Evolutionary conservation across 495 filamentous ascomycete species (phyloP), one percentile per base, ranked within the genome.

Genomic region (Beverwykella pulmonaria): DNA sequence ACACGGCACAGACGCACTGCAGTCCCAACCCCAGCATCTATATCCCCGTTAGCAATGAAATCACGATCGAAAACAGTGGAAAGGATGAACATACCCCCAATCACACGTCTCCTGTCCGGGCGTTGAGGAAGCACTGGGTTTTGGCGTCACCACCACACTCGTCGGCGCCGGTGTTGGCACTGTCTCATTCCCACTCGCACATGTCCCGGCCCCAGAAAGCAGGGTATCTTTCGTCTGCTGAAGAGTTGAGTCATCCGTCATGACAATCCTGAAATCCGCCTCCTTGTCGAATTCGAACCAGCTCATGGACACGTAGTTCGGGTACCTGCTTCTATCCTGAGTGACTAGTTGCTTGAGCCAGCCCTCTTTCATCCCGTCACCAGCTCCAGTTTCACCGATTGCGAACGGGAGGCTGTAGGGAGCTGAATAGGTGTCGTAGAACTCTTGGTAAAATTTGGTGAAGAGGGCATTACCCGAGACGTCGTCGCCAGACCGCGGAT

Each of bases 201-300:
- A 57, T 1, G 56, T 17, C 22, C 56, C 56, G 7, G n/a, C 1
- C 1, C 39, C 39, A 1, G 56, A 59, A 1, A 59, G 56, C 17
- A 59, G 29, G 3, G 20, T 59, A 10, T 59, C 22, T 17, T 61
- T 61, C 1, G 58, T 61, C 44, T 61, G 41, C 14, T 23, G 3
- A 22, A 61, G 46, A 44, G 58, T 61, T 0, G 15, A 25, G 7
- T 34, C 41, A 50, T 61, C 58, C 25, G 44, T 34, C 58, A 61
- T 61, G 14, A 61, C 58, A 19, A 61, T 61, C 22, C 58, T 48
- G 22, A 61, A 61, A 30, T 61, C 58, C 2, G 58, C 58, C 25
- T 61, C 58, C 29, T 61, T 61, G 20, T 61, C 58, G 26, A 61
- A 61, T 19, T 61, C 58, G 20, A 61, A 61, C 58, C 58, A 61